Percentiles rank a stretch among this genome's conserved stretches.
These are phyloP conservation scores for Chaetomiaceae sp. DNA, from an alignment of 2,329 filamentous ascomycete species.

Conservation along the genomic window DNA sequence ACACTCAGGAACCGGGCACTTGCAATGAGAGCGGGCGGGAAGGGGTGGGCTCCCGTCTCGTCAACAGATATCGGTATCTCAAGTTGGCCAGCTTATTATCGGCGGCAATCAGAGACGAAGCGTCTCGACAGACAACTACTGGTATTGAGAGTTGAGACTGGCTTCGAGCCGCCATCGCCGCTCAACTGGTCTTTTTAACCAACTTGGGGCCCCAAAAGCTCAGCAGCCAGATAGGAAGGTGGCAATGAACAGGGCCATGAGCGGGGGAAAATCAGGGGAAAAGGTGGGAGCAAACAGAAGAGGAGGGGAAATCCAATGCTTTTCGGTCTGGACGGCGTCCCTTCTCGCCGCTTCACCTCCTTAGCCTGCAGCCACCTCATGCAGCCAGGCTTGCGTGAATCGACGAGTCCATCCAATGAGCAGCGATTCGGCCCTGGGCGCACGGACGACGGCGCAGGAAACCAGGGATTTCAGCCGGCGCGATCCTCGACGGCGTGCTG, in stretches of 20 bases:
- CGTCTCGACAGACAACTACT: no score
- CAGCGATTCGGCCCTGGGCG: conserved; percentile 22
- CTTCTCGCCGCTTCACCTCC: conserved; percentile 27
- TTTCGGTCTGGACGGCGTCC: conserved; percentile 11
- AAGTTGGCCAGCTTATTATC: no score
- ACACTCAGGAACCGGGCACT: neutral
- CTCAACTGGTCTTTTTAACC: no score
- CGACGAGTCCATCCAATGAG: conserved; percentile 20
- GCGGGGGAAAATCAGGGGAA: neutral
- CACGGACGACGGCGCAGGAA: conserved; percentile 25
- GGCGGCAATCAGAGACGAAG: no score
- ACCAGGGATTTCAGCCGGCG: conserved; percentile 25
- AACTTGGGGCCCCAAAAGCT: neutral
- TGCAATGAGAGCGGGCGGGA: neutral
- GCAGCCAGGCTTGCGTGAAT: conserved; percentile 7
- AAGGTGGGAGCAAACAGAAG: no score
- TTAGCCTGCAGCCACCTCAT: conserved; percentile 20
- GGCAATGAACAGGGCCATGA: no score
- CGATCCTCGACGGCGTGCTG: neutral
- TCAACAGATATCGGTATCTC: no score
- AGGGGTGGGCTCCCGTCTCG: neutral
- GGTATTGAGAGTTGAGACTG: no score
- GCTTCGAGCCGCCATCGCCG: no score
- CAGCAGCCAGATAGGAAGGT: neutral
- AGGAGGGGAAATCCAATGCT: no score